These are phyloP conservation scores for Dryadomyces quercivorus DNA, from an alignment of 2,329 filamentous ascomycete genomes.

Conservation along the genomic window DNA sequence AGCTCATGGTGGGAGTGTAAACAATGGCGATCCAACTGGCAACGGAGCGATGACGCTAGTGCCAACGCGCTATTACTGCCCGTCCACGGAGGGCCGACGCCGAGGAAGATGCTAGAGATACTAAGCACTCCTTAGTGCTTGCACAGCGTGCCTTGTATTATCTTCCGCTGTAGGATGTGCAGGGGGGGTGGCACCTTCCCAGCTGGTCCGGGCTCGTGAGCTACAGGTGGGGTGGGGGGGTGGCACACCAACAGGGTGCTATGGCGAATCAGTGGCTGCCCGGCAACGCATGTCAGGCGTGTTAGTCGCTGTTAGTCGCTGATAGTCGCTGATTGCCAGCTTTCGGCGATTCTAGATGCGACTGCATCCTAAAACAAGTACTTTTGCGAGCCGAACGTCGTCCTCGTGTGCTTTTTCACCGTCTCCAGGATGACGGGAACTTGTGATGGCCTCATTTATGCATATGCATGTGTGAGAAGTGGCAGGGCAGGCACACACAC, in stretches of 20 bases:
- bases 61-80: not conserved
- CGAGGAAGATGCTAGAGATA: not conserved
- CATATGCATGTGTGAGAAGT: not conserved
- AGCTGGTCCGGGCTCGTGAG: not conserved
- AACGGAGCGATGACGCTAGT: constrained; percentile 4
- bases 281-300: constrained; percentile 1
- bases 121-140: not conserved
- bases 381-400: not conserved
- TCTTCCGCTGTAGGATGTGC: not conserved
- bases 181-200: not conserved
- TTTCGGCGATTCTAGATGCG: not conserved
- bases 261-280: constrained; percentile 4
- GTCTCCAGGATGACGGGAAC: no score
- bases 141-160: not conserved
- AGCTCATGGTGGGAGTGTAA: constrained; percentile 9
- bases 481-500: not conserved
- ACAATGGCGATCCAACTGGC: constrained; percentile 10
- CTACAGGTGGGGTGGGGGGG: not conserved
- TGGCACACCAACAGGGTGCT: not conserved
- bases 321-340: not conserved
- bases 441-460: no score
- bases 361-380: not conserved
- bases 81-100: not conserved
- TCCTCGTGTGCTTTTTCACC: no score
- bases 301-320: not conserved